These are phyloP conservation scores for Alternaria consortialis DNA, from an alignment of 2,329 filamentous ascomycete genomes.

Conservation along the genomic window DNA sequence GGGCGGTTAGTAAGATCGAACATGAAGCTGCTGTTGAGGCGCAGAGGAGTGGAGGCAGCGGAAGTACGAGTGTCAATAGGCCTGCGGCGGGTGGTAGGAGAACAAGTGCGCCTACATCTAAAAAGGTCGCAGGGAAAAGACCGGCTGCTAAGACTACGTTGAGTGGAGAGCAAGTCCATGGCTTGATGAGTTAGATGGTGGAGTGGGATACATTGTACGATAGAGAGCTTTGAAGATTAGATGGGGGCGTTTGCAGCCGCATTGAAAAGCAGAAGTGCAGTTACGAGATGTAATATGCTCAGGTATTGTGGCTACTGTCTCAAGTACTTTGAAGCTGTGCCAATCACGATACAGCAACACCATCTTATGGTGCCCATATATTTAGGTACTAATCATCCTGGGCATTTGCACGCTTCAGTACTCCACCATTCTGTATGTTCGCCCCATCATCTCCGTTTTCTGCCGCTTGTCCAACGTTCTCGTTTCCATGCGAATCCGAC, in stretches of 20 bases:
- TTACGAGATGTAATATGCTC: neutral
- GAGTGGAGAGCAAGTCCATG: slow-evolving; percentile 39
- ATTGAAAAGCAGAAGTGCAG: neutral
- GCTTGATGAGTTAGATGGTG: slow-evolving; percentile 31
- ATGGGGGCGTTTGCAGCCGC: neutral
- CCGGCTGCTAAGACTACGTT: slow-evolving; percentile 30
- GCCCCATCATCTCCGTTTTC: neutral
- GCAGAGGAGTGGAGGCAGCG: slow-evolving; percentile 15
- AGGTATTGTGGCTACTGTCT: neutral
- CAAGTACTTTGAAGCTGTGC: neutral
- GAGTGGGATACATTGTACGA: neutral
- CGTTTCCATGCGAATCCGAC: neutral
- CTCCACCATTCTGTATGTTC: neutral
- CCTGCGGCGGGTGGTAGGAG: slow-evolving; percentile 5
- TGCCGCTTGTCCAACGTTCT: neutral
- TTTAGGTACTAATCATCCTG: neutral
- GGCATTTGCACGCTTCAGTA: neutral
- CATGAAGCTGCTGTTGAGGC: slow-evolving; percentile 48
- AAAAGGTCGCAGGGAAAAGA: slow-evolving; percentile 22
- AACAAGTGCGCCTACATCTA: slow-evolving; percentile 12
- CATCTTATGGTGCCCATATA: neutral
- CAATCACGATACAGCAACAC: neutral
- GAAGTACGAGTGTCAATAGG: neutral
- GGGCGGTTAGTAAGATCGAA: slow-evolving; percentile 49
- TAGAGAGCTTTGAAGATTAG: neutral